Evolutionary conservation across 2,329 filamentous ascomycete species (phyloP), one percentile per base, ranked within the genome.

Genomic region (Paraphaeosphaeria minitans): DNA sequence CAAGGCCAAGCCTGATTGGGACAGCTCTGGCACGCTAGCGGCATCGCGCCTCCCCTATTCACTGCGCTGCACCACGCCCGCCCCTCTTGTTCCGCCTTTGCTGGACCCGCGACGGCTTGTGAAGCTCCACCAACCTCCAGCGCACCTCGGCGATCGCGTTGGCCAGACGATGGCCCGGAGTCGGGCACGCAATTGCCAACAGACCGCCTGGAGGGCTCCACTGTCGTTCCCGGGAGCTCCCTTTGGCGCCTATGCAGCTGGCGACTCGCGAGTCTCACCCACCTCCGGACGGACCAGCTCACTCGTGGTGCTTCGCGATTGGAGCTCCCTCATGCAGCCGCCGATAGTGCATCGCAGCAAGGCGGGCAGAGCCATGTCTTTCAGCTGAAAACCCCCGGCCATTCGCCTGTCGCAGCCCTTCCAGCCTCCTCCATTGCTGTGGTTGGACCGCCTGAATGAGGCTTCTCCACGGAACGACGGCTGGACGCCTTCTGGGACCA

Each of bases 261-360:
- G 55, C 53, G 55, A 45, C 67, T 59, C 49, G 55, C 53, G 55
- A 45, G 54, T 51, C 55, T 61, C 64, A 60, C 54, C 59, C 60
- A 56, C 56, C 33, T 58, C 57, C 50, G 61, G 61, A 61, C 59
- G 58, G 57, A 46, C 55, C 62, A 47, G n/a, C 62, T 56, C 59
- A 62, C 60, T 60, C 73, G 74, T 76, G 73, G 72, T 69, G 63
- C 59, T 1, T 48, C 51, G 59, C 71, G 65, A 76, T 76, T 76
- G 74, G 72, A 63, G 65, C 63, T 48, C 46, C 61, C 54, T 55
- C 63, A 69, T 74, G 67, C 67, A 67, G 53, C 55, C 57, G 55
- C 53, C 65, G 61, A 65, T 70, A 67, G 69, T 69, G 66, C 65
- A 52, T 56, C 48, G 54, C 53, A 47, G 55, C 61, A 13, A 48